A percentile compares a stretch with the other conserved stretches of the same genome.
Evolutionary conservation across 2,329 filamentous ascomycete genomes (phyloP).

Genomic region (Arachnopeziza araneosa): DNA sequence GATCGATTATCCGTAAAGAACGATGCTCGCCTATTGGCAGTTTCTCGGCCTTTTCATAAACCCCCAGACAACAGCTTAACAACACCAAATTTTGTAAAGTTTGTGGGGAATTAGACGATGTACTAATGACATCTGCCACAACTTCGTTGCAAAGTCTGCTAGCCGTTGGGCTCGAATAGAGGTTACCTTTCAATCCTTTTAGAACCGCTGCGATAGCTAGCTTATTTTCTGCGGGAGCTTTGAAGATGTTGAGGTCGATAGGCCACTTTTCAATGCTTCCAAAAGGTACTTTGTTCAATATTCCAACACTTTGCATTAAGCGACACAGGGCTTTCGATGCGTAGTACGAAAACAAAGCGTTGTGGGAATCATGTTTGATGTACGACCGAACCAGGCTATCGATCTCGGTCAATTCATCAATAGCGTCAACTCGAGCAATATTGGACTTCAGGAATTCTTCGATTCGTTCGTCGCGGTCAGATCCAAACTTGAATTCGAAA

Average conservation of each 20-base stretch:
- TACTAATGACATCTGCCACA: slow-evolving; percentile 53
- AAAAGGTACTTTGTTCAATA: slow-evolving; percentile 32
- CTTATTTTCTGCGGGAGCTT: slow-evolving; percentile 40
- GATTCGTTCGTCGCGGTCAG: not conserved
- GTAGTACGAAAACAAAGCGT: slow-evolving; percentile 41
- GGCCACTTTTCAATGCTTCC: slow-evolving; percentile 43
- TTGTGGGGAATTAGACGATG: slow-evolving; percentile 38
- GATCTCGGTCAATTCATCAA: not conserved
- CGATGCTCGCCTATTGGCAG: slow-evolving; percentile 51
- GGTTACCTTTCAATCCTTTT: slow-evolving; percentile 44
- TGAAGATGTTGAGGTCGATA: slow-evolving; percentile 41
- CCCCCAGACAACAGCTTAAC: slow-evolving; percentile 45
- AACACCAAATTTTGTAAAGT: slow-evolving; percentile 46
- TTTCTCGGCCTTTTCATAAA: slow-evolving; percentile 44
- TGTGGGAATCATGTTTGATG: slow-evolving; percentile 33
- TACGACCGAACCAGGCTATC: not conserved
- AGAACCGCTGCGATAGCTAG: slow-evolving; percentile 47
- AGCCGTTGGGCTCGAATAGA: slow-evolving; percentile 41
- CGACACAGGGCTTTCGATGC: slow-evolving; percentile 46
- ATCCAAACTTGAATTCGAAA: not conserved
- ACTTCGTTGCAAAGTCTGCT: slow-evolving; percentile 54
- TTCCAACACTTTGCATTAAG: slow-evolving; percentile 39
- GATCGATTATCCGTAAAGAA: slow-evolving; percentile 69
- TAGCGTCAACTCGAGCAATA: not conserved
- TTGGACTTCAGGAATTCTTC: not conserved